These are phyloP conservation scores for Przewalskia tangutica DNA, from an alignment of 257 asterid species.

Conservation along the genomic window DNA sequence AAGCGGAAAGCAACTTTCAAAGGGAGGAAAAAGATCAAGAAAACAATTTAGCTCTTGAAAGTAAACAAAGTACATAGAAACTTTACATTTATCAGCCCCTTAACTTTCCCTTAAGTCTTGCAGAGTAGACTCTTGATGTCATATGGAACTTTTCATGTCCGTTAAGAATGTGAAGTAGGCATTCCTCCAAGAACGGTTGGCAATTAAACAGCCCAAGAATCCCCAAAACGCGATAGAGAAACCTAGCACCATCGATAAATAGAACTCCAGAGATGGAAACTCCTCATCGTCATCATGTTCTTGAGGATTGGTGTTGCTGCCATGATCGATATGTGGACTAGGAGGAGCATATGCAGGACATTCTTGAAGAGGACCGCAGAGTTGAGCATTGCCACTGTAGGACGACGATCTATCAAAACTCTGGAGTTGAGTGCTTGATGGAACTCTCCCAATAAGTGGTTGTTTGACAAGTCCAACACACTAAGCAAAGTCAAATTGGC, in stretches of 20 bases:
- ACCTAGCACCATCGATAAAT: not conserved
- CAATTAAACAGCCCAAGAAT: not conserved
- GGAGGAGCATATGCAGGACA: not conserved
- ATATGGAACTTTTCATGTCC: not conserved
- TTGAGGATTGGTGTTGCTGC: not conserved
- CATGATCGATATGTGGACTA: not conserved
- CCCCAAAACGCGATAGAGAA: not conserved
- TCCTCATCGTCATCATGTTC: not conserved
- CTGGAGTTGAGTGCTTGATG: slow-evolving; percentile 18
- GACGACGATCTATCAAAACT: slow-evolving; percentile 18
- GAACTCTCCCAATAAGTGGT: slow-evolving; percentile 24
- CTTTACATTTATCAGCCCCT: not conserved
- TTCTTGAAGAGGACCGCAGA: slow-evolving; percentile 18
- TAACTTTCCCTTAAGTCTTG: not conserved
- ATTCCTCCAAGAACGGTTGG: slow-evolving; percentile 7
- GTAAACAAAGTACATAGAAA: not conserved
- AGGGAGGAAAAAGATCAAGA: too few relatives aligned
- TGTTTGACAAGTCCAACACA: slow-evolving; percentile 24
- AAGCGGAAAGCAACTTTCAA: too few relatives aligned
- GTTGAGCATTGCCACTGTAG: slow-evolving; percentile 15
- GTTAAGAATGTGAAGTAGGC: not conserved
- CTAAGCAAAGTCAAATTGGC: not conserved
- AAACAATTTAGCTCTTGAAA: too few relatives aligned
- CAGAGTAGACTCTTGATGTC: not conserved
- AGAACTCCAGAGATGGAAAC: not conserved